Conservation (phyloP, 1,284 basidiomycete genomes). For the Cutaneotrichosporon cavernicola region DNA sequence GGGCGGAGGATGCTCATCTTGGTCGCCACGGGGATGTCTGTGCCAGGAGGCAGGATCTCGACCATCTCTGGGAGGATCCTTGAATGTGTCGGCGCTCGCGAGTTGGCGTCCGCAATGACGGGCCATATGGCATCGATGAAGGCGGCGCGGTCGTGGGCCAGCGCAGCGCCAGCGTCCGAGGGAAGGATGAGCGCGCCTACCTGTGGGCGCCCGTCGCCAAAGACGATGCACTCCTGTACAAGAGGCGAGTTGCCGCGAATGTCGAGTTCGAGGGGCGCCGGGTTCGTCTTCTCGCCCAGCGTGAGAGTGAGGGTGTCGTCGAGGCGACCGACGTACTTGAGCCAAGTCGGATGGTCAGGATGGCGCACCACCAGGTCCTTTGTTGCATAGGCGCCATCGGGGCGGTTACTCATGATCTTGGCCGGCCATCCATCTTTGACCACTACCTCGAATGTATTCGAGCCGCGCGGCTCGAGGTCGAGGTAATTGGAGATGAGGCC, state of each 20-base stretch:
- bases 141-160: slow-evolving; percentile 52
- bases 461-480: slow-evolving; percentile 56
- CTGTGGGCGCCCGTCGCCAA: slow-evolving; percentile 60
- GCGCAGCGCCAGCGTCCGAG: slow-evolving; percentile 55
- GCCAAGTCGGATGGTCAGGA: slow-evolving; percentile 53
- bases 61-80: slow-evolving; percentile 60
- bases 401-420: slow-evolving; percentile 60
- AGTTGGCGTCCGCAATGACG: slow-evolving; percentile 59
- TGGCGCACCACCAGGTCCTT: slow-evolving; percentile 62
- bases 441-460: slow-evolving; percentile 59
- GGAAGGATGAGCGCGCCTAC: slow-evolving; percentile 62
- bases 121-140: slow-evolving; percentile 56
- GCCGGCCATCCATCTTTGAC: slow-evolving; percentile 61
- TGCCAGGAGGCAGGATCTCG: slow-evolving; percentile 55
- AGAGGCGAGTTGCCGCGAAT: slow-evolving; percentile 55
- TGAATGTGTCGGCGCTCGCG: slow-evolving; percentile 59
- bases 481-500: slow-evolving; percentile 55
- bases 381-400: slow-evolving; percentile 62
- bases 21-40: slow-evolving; percentile 47
- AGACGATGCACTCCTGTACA: slow-evolving; percentile 60
- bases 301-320: slow-evolving; percentile 60
- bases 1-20: slow-evolving; percentile 52
- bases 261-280: slow-evolving; percentile 53
- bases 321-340: slow-evolving; percentile 62
- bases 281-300: slow-evolving; percentile 62